These are phyloP conservation scores for Pseudozyma thailandica DNA, from an alignment of 1,284 basidiomycete species.

Conservation along the genomic window DNA sequence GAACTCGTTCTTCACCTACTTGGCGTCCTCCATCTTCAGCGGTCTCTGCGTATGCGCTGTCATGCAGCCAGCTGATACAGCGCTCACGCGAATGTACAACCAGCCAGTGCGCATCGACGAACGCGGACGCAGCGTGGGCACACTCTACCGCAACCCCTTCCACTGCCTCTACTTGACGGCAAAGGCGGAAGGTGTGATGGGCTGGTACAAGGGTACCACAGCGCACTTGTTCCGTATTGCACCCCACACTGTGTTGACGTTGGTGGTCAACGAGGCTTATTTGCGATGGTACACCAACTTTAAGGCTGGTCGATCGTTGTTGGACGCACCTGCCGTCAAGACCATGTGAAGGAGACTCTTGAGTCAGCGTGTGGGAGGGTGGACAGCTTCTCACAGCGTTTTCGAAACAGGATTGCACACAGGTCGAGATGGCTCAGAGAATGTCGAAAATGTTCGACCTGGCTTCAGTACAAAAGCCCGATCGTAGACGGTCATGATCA, in stretches of 20 bases:
- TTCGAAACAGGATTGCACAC: too few relatives aligned
- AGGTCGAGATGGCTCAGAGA: too few relatives aligned
- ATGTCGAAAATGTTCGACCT: too few relatives aligned
- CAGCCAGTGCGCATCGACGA: constrained; percentile 70
- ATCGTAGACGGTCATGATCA: too few relatives aligned
- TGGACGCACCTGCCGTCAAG: constrained; percentile 39
- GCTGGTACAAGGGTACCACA: constrained; percentile 70
- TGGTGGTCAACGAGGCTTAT: constrained; percentile 58
- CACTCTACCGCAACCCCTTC: constrained; percentile 76
- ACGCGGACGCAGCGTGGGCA: constrained; percentile 44
- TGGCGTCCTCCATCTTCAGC: constrained; percentile 86
- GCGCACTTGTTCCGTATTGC: constrained; percentile 66
- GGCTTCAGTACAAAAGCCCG: too few relatives aligned
- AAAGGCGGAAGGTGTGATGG: constrained; percentile 85
- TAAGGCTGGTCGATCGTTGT: constrained; percentile 44
- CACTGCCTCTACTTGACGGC: constrained; percentile 97
- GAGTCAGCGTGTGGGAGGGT: not conserved
- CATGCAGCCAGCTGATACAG: constrained; percentile 72
- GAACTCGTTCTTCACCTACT: constrained; percentile 85
- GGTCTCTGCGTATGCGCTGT: constrained; percentile 80
- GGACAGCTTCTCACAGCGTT: too few relatives aligned
- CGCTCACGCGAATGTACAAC: constrained; percentile 94
- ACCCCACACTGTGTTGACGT: constrained; percentile 64
- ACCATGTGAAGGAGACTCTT: constrained; percentile 12
- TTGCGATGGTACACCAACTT: constrained; percentile 57